phyloP scores from a whole-genome alignment of 495 filamentous ascomycete genomes.

The Aspergillus avenaceus region DNA sequence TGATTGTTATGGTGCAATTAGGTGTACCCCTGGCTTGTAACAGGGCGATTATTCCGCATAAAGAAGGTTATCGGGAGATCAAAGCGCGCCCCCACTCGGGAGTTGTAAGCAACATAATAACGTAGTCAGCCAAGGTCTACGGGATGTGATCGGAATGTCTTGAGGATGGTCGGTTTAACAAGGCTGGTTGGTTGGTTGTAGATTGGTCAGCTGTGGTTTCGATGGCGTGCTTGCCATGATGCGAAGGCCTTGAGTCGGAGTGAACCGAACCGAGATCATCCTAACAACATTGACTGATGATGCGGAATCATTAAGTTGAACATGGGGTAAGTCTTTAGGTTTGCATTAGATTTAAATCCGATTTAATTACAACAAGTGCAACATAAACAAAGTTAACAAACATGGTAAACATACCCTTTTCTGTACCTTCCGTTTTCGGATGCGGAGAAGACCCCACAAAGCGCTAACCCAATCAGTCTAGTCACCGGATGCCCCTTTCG shows the following conservation, averaged over 20 bases:
- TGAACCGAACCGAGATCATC: background rate
- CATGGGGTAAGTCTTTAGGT: no score
- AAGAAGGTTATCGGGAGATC: background rate
- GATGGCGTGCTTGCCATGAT: background rate
- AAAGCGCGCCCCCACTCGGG: background rate
- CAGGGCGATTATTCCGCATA: background rate
- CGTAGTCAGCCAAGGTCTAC: no score
- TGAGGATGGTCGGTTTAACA: background rate
- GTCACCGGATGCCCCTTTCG: no score
- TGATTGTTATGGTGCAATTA: constrained; percentile 1
- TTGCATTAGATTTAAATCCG: no score
- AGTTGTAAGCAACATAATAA: no score
- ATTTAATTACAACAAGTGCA: no score
- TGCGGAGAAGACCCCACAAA: no score
- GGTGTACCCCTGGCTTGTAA: background rate
- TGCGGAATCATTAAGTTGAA: no score
- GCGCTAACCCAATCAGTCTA: no score
- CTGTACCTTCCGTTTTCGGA: no score
- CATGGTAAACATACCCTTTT: no score
- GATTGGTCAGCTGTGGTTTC: background rate
- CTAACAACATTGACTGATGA: background rate
- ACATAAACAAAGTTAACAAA: no score
- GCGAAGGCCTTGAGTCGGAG: background rate
- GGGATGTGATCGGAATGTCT: background rate
- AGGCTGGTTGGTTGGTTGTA: background rate